A percentile compares a stretch with the other conserved stretches of the same genome.
These are phyloP conservation scores for Backusella mclennaniae DNA, from an alignment of 192 early-diverging fungal genomes.

Conservation along the genomic window DNA sequence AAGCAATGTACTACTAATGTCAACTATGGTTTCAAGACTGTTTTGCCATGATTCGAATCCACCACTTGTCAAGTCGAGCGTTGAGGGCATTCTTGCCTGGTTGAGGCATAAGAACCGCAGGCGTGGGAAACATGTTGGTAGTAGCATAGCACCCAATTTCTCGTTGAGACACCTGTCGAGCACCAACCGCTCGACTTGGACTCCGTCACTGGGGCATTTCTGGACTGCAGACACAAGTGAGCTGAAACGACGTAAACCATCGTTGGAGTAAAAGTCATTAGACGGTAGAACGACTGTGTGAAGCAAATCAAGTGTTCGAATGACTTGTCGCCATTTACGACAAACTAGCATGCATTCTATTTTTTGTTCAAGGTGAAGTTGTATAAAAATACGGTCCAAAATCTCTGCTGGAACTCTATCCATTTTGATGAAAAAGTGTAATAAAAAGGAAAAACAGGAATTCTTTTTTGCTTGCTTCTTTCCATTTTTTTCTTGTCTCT, in stretches of 20 bases:
- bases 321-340: background rate
- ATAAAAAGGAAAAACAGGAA: background rate
- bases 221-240: background rate
- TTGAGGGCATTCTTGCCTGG: background rate
- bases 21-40: background rate
- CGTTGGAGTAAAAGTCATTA: background rate
- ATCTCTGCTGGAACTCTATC: background rate
- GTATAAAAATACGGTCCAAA: background rate
- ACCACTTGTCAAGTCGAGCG: background rate
- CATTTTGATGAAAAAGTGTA: background rate
- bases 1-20: background rate
- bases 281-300: background rate
- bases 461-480: background rate
- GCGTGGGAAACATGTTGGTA: background rate
- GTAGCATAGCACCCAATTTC: background rate
- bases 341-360: background rate
- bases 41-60: background rate
- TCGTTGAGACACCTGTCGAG: background rate
- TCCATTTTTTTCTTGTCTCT: background rate
- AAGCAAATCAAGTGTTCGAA: background rate
- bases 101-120: background rate
- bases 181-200: background rate
- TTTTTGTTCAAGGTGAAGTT: background rate
- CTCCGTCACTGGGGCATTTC: background rate
- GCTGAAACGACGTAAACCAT: background rate